Evolutionary conservation across 2,329 filamentous ascomycete genomes (phyloP).

Genomic region (Cladosporium colombiae): DNA sequence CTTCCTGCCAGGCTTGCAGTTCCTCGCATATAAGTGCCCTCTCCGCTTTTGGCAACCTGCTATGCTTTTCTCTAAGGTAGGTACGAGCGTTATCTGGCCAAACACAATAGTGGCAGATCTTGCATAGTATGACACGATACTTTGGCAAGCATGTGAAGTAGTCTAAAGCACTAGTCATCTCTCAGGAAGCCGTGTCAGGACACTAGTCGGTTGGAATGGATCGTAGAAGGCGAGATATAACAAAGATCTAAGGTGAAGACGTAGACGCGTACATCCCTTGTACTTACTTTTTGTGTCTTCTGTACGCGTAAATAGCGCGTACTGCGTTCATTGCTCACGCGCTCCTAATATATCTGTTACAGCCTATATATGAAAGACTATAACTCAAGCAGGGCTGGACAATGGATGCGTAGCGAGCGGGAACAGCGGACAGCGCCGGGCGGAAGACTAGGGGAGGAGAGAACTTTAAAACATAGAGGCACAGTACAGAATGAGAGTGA

Average conservation of each 20-base stretch:
- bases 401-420: not conserved
- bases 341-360: not conserved
- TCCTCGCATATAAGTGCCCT: not conserved
- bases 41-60: not conserved
- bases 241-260: not conserved
- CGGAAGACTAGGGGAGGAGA: not conserved
- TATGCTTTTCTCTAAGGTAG: conserved; percentile 2
- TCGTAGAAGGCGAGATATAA: not conserved
- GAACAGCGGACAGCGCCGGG: not conserved
- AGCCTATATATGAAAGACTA: not conserved
- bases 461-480: not conserved
- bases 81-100: conserved; percentile 10
- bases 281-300: not conserved
- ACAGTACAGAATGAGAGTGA: not conserved
- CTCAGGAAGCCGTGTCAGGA: not conserved
- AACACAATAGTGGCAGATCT: conserved; percentile 3
- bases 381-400: not conserved
- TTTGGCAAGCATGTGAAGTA: not conserved
- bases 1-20: not conserved
- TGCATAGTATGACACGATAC: not conserved
- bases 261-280: not conserved
- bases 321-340: not conserved
- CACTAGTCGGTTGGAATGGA: not conserved
- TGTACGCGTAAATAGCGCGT: not conserved
- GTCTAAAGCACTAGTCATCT: not conserved